Evolutionary conservation across 2,329 filamentous ascomycete genomes (phyloP).

Genomic region (Penicillium sp.): DNA sequence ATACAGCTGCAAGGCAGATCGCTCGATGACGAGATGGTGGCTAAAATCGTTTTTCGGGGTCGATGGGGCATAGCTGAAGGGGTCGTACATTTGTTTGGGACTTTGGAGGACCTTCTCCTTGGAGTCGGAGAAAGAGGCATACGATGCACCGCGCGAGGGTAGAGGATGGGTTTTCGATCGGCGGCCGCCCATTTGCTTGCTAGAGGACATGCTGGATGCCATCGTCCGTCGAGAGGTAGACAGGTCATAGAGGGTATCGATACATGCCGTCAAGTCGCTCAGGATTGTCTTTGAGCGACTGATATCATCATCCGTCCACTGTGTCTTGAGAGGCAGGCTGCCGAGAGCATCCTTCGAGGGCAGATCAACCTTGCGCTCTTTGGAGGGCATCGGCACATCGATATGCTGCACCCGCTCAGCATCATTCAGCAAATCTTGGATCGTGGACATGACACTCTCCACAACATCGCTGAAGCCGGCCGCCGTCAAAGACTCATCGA

Average conservation of each 20-base stretch:
- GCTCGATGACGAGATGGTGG: constrained; percentile 42
- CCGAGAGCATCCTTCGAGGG: constrained; percentile 34
- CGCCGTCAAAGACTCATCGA: constrained; percentile 63
- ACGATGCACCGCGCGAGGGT: constrained; percentile 33
- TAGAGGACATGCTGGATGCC: constrained; percentile 40
- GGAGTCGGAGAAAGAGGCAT: constrained; percentile 41
- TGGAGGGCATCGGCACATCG: constrained; percentile 42
- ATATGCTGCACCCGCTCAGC: constrained; percentile 58
- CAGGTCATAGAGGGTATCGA: constrained; percentile 66
- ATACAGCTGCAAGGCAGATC: constrained; percentile 42
- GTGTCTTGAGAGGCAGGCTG: constrained; percentile 38
- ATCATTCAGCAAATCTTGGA: constrained; percentile 63
- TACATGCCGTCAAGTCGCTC: constrained; percentile 61
- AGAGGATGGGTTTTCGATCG: constrained; percentile 29
- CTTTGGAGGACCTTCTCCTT: constrained; percentile 28
- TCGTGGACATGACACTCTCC: constrained; percentile 64
- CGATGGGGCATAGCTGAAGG: constrained; percentile 28
- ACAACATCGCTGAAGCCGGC: constrained; percentile 66
- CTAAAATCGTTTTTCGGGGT: constrained; percentile 23
- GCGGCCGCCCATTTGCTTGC: constrained; percentile 27
- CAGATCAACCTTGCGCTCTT: constrained; percentile 36
- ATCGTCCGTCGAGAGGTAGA: constrained; percentile 57
- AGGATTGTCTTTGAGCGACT: constrained; percentile 59
- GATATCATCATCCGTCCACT: constrained; percentile 55
- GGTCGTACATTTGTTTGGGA: constrained; percentile 26